Evolutionary conservation across 2,329 filamentous ascomycete species (phyloP).

Genomic region (Epichloe uncinata): DNA sequence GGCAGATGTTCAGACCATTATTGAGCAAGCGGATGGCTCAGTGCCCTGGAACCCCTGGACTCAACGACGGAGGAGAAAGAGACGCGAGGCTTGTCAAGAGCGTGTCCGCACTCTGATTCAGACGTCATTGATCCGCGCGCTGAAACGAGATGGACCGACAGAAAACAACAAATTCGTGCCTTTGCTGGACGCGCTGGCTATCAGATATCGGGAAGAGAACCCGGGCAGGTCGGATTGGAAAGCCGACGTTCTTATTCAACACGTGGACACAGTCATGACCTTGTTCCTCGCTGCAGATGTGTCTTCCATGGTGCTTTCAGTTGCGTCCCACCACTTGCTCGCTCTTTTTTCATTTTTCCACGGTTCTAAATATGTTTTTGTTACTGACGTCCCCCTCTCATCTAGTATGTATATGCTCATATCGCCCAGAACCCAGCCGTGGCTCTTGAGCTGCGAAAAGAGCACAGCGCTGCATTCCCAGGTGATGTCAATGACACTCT

Average conservation of each 20-base stretch:
- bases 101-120: neutral
- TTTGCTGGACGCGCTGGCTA: neutral
- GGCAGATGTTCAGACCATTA: neutral
- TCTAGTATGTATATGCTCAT: neutral
- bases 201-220: neutral
- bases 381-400: neutral
- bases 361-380: neutral
- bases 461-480: neutral
- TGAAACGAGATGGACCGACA: neutral
- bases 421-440: conserved; percentile 1
- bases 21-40: neutral
- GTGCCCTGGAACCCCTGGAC: neutral
- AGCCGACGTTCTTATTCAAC: neutral
- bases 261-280: conserved; percentile 2
- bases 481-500: neutral
- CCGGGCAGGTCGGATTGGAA: neutral
- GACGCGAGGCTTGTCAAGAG: neutral
- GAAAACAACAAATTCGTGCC: neutral
- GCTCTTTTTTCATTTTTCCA: neutral
- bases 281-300: conserved; percentile 1
- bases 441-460: conserved; percentile 1
- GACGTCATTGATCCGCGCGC: neutral
- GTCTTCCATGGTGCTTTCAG: conserved; percentile 3
- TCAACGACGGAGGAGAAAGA: neutral
- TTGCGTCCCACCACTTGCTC: neutral